Conservation (phyloP, 768 basidiomycete species). For the Cyclocybe aegerita region DNA sequence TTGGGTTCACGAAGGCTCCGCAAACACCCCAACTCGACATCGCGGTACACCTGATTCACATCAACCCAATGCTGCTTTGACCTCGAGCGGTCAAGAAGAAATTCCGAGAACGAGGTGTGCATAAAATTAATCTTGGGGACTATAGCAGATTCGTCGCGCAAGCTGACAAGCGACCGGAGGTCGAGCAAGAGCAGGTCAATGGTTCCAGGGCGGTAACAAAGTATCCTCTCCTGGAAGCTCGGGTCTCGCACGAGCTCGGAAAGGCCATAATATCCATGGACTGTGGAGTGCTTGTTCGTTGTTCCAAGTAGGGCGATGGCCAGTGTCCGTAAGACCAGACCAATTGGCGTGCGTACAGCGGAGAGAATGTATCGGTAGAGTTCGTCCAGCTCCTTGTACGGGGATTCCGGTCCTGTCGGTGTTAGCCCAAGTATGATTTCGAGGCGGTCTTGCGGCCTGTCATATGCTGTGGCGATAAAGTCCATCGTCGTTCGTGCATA, state of each 20-base stretch:
- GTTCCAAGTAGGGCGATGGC: too few species aligned
- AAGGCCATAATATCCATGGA: too few species aligned
- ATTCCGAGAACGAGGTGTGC: not conserved
- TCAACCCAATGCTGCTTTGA: not conserved
- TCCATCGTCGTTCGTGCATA: slow-evolving; percentile 5
- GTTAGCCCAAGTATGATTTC: not conserved
- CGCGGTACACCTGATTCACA: not conserved
- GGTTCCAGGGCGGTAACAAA: too few species aligned
- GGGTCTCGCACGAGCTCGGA: too few species aligned
- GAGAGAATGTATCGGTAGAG: not conserved
- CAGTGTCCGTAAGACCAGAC: not conserved
- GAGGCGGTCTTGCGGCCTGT: not conserved
- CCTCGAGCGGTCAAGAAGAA: not conserved
- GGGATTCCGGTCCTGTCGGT: not conserved
- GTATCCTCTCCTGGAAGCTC: too few species aligned
- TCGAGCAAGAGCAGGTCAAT: too few species aligned
- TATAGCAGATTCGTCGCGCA: too few species aligned
- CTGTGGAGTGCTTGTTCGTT: too few species aligned
- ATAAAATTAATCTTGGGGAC: not conserved
- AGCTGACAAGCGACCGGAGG: too few species aligned
- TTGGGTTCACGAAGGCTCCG: too few species aligned
- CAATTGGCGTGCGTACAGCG: not conserved
- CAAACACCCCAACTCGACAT: too few species aligned
- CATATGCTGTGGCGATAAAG: slow-evolving; percentile 1
- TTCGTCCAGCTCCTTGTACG: not conserved